A percentile compares a stretch with the other conserved stretches of the same genome.
Evolutionary conservation across 1,284 basidiomycete species (phyloP).

Genomic region (Puccinia novopanici): DNA sequence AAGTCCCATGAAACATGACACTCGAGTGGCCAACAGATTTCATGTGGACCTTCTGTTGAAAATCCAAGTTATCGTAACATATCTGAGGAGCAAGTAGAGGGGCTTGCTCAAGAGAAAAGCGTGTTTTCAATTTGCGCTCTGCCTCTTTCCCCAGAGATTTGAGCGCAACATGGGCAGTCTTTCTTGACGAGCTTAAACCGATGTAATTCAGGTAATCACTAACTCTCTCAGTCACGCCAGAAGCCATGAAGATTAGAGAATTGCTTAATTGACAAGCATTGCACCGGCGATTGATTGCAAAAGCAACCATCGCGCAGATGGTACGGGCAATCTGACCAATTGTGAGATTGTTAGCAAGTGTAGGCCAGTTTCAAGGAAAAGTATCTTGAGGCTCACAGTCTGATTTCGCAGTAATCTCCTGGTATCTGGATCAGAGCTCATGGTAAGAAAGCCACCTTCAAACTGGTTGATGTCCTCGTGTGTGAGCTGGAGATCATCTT

Average conservation of each 20-base stretch:
- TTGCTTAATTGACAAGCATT: constrained; percentile 8
- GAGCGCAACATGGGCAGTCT: background rate
- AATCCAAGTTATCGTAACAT: constrained; percentile 10
- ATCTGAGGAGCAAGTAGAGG: background rate
- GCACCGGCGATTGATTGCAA: background rate
- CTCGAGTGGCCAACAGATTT: background rate
- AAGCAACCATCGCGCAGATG: constrained; percentile 2
- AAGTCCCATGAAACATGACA: constrained; percentile 26
- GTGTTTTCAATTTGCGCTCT: too few relatives aligned
- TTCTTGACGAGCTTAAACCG: background rate
- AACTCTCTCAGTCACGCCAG: background rate
- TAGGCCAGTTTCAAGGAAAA: too few relatives aligned
- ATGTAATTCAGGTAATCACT: constrained; percentile 3
- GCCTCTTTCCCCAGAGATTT: too few relatives aligned
- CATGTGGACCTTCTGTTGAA: constrained; percentile 2
- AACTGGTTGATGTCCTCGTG: too few relatives aligned
- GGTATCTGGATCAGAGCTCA: too few relatives aligned
- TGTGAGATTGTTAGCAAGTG: background rate
- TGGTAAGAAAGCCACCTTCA: too few relatives aligned
- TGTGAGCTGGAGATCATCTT: too few relatives aligned
- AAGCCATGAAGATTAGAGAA: background rate
- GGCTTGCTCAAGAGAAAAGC: too few relatives aligned
- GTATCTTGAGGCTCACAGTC: too few relatives aligned
- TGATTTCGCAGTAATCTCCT: too few relatives aligned
- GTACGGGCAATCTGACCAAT: background rate